Percentiles rank a stretch among this genome's conserved stretches.
Conservation (phyloP, 345 rosid genomes). For the Kernera saxatilis region DNA sequence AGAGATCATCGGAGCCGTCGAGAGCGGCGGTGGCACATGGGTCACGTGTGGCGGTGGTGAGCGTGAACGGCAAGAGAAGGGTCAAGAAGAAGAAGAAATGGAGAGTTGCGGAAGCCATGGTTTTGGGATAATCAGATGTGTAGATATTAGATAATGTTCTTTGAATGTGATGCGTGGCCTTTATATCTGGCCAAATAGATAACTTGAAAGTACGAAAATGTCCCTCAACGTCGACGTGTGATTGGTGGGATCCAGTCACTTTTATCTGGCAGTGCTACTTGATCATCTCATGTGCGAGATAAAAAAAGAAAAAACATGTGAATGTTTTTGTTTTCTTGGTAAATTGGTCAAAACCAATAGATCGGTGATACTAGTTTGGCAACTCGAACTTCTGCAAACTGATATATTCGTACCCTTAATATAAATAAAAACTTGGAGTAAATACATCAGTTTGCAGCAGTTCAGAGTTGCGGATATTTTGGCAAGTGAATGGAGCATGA, state of each 20-base stretch:
- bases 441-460: background rate
- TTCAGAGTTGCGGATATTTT: background rate
- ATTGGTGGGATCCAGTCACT: background rate
- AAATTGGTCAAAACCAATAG: too few relatives aligned
- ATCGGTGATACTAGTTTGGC: too few relatives aligned
- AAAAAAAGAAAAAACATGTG: background rate
- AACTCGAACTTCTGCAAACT: too few relatives aligned
- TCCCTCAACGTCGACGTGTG: background rate
- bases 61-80: conserved; percentile 26
- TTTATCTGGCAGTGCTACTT: background rate
- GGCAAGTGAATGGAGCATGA: too few relatives aligned
- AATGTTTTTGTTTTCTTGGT: background rate
- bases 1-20: conserved; percentile 41
- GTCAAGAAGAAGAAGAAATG: conserved; percentile 34
- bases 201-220: background rate
- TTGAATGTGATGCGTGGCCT: background rate
- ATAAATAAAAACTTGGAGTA: background rate
- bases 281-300: background rate
- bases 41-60: conserved; percentile 35
- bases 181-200: conserved; percentile 3
- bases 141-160: background rate
- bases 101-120: conserved; percentile 41
- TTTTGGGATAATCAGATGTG: conserved; percentile 4
- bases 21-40: conserved; percentile 39
- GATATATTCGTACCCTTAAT: background rate